Base-by-base conservation (phyloP, 2,329 filamentous ascomycete species). In the Simplicillium sp. region DNA sequence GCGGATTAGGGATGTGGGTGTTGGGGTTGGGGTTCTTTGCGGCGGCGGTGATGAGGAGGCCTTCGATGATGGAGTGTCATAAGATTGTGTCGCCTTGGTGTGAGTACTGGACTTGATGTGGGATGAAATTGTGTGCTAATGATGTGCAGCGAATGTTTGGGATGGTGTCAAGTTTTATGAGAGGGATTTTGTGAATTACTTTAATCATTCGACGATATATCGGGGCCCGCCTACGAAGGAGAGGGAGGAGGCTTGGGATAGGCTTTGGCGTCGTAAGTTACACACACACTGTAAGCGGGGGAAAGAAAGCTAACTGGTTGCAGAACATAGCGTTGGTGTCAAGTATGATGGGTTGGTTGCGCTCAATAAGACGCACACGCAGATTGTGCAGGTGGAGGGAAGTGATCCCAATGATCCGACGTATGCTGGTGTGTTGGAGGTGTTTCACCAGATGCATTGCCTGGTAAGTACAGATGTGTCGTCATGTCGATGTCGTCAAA, bases 11-110 rank as follows among this genome's bases (percentile, higher is more conserved):
- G 20, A 25, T 25, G 20, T 25, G 20, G 20, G 20, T 25, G 20
- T 25, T 25, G 20, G 20, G 20, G 20, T 6, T 37, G 36, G 11
- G 11, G 16, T n/a, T 37, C 11, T 37, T 25, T 14, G 16, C 13
- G 9, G 20, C 36, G 36, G n/a, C 12, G 68, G n/a, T 67, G 55
- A 17, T n/a, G 36, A 17, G 50, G 20, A 25, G 9, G 20, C 56
- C 57, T 3, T 61, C 58, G 58, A 60, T 63, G 29, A 44, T 62
- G 4, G 48, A 50, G 12, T 55, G 50, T 37, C 57, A 56, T 2
- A 54, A 61, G 36, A 48, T 59, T 3, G 41, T 58, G 12, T 37
- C 35, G 35, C 35, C 35, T 14, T 37, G 18, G 14, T 37, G 35
- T 37, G 18, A 37, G 35, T 34, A 34, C 32, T 7, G 32, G 12